Evolutionary conservation across 2,329 filamentous ascomycete species (phyloP).

Genomic region (Diaporthe sp.): DNA sequence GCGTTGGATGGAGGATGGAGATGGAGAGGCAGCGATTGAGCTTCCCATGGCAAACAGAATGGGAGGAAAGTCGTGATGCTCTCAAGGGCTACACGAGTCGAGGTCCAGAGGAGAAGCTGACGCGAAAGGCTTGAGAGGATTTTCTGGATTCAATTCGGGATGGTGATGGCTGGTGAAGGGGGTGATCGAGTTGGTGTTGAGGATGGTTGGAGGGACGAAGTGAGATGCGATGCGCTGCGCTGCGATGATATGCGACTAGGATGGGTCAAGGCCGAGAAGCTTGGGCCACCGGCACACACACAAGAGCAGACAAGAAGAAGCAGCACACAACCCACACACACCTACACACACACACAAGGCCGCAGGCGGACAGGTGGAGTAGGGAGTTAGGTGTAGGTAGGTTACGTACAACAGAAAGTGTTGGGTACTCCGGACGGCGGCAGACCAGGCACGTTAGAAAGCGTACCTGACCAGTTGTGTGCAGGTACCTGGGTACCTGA

Average conservation of each 20-base stretch:
- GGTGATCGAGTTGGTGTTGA: neutral
- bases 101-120: neutral
- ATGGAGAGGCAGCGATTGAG: conserved; percentile 34
- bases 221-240: conserved; percentile 5
- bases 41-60: conserved; percentile 40
- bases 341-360: neutral
- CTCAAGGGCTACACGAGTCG: conserved; percentile 4
- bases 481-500: neutral
- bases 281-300: conserved; percentile 24
- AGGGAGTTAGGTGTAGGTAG: neutral
- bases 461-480: neutral
- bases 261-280: conserved; percentile 20
- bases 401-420: neutral
- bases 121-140: neutral
- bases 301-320: neutral
- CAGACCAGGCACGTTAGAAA: neutral
- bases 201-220: conserved; percentile 11
- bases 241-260: conserved; percentile 15
- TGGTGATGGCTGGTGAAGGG: neutral
- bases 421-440: neutral
- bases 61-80: neutral
- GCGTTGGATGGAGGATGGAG: conserved; percentile 34
- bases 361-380: conserved; percentile 11
- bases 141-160: neutral
- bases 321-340: neutral